Evolutionary conservation across 1,284 basidiomycete species (phyloP).

Genomic region (Malassezia restricta): DNA sequence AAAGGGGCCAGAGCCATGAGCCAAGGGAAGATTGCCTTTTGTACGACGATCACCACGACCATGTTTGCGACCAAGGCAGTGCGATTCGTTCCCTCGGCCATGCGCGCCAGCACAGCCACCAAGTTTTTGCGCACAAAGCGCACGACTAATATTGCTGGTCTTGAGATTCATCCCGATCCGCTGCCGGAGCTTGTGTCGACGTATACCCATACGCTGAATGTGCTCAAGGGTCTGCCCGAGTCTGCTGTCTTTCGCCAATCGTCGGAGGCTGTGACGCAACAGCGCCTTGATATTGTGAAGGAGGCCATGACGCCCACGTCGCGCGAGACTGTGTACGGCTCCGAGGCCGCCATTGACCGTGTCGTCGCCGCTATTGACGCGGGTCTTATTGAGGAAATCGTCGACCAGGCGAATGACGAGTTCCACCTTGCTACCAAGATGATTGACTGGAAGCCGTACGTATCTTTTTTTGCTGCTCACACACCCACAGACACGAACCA

Average conservation of each 20-base stretch:
- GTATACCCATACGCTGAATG: slow-evolving; percentile 66
- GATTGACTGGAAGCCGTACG: slow-evolving; percentile 90
- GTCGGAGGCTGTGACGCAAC: slow-evolving; percentile 71
- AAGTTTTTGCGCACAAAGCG: slow-evolving; percentile 18
- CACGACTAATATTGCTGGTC: slow-evolving; percentile 63
- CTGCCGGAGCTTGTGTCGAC: slow-evolving; percentile 63
- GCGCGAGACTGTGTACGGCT: slow-evolving; percentile 51
- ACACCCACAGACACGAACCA: slow-evolving; percentile 64
- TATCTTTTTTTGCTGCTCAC: slow-evolving; percentile 30
- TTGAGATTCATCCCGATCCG: slow-evolving; percentile 59
- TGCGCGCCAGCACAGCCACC: slow-evolving; percentile 2
- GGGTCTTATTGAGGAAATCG: slow-evolving; percentile 59
- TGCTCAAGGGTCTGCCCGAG: slow-evolving; percentile 60
- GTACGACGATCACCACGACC: no score
- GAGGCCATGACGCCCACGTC: slow-evolving; percentile 16
- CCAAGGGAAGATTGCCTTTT: no score
- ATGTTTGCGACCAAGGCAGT: slow-evolving; percentile 15
- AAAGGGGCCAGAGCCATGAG: no score
- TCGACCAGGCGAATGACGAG: slow-evolving; percentile 75
- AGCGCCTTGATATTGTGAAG: slow-evolving; percentile 61
- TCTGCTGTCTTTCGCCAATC: slow-evolving; percentile 82
- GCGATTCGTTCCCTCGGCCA: slow-evolving; percentile 10
- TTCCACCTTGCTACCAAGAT: slow-evolving; percentile 66
- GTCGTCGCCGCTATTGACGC: slow-evolving; percentile 52
- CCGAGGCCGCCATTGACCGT: slow-evolving; percentile 53